Base-by-base conservation (phyloP, 2,329 filamentous ascomycete genomes). In the Teratosphaeriaceae sp. region DNA sequence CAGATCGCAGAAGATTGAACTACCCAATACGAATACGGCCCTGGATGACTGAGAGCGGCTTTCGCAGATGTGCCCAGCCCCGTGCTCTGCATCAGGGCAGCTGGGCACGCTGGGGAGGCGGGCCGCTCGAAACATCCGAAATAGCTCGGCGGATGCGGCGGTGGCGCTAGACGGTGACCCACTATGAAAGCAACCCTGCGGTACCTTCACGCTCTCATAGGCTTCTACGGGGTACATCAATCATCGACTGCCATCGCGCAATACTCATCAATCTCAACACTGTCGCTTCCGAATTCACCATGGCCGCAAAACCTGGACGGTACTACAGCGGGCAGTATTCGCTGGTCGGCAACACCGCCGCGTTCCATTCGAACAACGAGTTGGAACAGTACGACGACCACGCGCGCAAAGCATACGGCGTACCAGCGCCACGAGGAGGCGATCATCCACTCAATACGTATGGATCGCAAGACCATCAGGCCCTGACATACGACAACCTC, bases 301-400 rank as follows among this genome's bases (percentile, higher is more conserved):
- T 39, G 18, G 21, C 26, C n/a, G 12, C 26, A n/a, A 29, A 27
- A 30, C 37, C 37, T 3, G 23, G 24, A 27, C 4, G 38, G 22
- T 41, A 41, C 38, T 41, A 41, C 21, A 33, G 19, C 29, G 21
- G 29, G 16, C 19, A 31, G 9, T 41, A 41, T 20, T 33, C 27
- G 3, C 29, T 41, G 26, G 38, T 41, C 11, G 38, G 38, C 27
- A 41, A 41, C 20, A 22, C 24, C n/a, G 38, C 38, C 16, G 38
- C 38, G 9, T 41, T 41, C 29, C 34, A 41, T 20, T 24, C 16
- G 13, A 23, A 31, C 19, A 31, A 41, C 19, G 38, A 34, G 22
- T 16, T 41, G 15, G 29, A 41, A 9, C 38, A 31, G 18, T 41
- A 41, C 38, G 38, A 41, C 21, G 38, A 39, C 24, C 22, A 30